These are phyloP conservation scores for Fusarium drepaniforme DNA, from an alignment of 2,329 filamentous ascomycete genomes.

Conservation along the genomic window DNA sequence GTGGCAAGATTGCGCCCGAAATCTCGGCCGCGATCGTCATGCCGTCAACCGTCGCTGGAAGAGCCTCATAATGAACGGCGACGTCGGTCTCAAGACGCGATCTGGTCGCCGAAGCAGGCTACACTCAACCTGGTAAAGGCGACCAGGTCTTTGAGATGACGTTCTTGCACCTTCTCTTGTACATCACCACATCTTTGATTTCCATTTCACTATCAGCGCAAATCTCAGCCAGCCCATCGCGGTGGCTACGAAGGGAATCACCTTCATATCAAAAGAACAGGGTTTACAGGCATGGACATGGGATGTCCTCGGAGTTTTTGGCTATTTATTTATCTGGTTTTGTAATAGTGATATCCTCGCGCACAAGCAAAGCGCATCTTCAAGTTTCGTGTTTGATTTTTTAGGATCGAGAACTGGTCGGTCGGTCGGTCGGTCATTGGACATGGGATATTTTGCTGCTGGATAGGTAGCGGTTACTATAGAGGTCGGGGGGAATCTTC, in stretches of 20 bases:
- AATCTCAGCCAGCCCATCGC: slow-evolving; percentile 19
- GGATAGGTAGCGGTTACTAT: slow-evolving; percentile 12
- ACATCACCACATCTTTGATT: slow-evolving; percentile 27
- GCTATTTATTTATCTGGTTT: slow-evolving; percentile 26
- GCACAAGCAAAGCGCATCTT: slow-evolving; percentile 26
- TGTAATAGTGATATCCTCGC: slow-evolving; percentile 43
- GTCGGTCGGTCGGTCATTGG: not conserved
- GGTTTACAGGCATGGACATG: slow-evolving; percentile 35
- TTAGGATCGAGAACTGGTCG: not conserved
- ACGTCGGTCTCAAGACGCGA: slow-evolving; percentile 68
- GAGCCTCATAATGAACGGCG: slow-evolving; percentile 69
- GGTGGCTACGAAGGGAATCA: slow-evolving; percentile 12
- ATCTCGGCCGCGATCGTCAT: slow-evolving; percentile 69
- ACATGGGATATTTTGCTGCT: slow-evolving; percentile 2
- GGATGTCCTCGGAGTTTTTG: slow-evolving; percentile 37
- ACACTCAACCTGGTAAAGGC: slow-evolving; percentile 67
- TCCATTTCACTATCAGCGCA: slow-evolving; percentile 28
- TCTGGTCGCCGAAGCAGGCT: slow-evolving; percentile 59
- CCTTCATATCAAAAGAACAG: slow-evolving; percentile 26
- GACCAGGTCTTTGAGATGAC: not conserved
- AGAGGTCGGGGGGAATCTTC: slow-evolving; percentile 22
- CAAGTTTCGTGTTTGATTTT: slow-evolving; percentile 34
- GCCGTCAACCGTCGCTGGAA: slow-evolving; percentile 72
- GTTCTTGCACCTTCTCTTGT: slow-evolving; percentile 21
- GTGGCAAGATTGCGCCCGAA: slow-evolving; percentile 76